Evolutionary conservation across 1,139 yeast species (phyloP).

Genomic region (Hemisphaericaspora xylofermentans): DNA sequence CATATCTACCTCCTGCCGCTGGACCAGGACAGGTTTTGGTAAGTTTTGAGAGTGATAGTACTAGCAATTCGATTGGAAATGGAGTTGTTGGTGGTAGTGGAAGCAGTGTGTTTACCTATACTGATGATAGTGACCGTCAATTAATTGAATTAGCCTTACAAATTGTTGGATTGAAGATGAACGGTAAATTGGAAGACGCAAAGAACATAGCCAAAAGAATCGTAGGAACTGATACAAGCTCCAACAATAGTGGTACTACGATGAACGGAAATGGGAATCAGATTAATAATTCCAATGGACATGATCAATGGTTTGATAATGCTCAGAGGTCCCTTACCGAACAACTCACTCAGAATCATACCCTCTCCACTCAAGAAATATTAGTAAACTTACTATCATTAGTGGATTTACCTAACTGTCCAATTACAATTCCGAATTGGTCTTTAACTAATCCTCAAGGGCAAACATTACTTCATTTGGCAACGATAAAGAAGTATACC

Average conservation of each 20-base stretch:
- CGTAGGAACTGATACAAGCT: conserved; percentile 55
- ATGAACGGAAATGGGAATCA: conserved; percentile 2
- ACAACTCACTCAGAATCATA: conserved; percentile 35
- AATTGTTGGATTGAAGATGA: conserved; percentile 92
- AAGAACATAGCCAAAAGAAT: conserved; percentile 84
- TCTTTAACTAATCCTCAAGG: conserved; percentile 79
- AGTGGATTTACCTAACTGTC: conserved; percentile 61
- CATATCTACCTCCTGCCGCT: conserved; percentile 87
- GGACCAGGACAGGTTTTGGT: conserved; percentile 91
- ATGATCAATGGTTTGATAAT: conserved; percentile 47
- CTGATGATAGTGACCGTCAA: conserved; percentile 91
- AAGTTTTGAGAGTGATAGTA: conserved; percentile 56
- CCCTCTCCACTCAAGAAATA: conserved; percentile 54
- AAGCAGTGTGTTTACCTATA: conserved; percentile 74
- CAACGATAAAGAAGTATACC: conserved; percentile 71
- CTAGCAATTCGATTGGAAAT: conserved; percentile 18
- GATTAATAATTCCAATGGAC: conserved; percentile 6
- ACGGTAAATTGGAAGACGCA: conserved; percentile 91
- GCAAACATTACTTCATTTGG: conserved; percentile 82
- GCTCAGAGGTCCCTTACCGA: conserved; percentile 51
- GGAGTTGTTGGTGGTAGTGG: conserved; percentile 37
- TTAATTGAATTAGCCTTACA: conserved; percentile 89
- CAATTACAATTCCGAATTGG: conserved; percentile 69
- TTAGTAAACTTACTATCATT: conserved; percentile 64
- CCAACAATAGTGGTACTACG: conserved; percentile 10